These are phyloP conservation scores for Collybia sordida DNA, from an alignment of 768 basidiomycete species.

Conservation along the genomic window DNA sequence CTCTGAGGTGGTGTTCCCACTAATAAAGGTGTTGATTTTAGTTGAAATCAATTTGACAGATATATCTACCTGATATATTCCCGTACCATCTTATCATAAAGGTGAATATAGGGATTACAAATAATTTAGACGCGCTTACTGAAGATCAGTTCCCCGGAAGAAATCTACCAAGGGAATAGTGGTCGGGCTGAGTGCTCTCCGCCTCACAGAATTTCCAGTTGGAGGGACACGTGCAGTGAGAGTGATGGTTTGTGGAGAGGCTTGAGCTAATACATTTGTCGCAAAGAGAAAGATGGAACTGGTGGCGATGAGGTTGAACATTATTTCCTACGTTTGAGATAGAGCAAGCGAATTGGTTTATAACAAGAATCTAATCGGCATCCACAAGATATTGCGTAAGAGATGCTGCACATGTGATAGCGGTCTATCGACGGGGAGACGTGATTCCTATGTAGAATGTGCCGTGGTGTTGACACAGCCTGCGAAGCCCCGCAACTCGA, in stretches of 20 bases:
- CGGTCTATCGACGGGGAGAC: too few species aligned
- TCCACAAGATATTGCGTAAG: too few species aligned
- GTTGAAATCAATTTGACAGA: background rate
- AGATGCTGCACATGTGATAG: too few species aligned
- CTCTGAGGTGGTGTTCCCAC: slow-evolving; percentile 57
- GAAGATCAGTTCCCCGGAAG: slow-evolving; percentile 58
- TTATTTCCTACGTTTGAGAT: too few species aligned
- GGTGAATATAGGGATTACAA: background rate
- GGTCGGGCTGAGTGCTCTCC: slow-evolving; percentile 35
- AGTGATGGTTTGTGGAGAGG: slow-evolving; percentile 24
- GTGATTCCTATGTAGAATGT: too few species aligned
- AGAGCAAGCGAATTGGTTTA: too few species aligned
- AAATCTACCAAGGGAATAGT: slow-evolving; percentile 50
- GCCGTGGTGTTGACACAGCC: too few species aligned
- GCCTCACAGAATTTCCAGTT: slow-evolving; percentile 20
- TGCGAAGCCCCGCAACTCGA: too few species aligned
- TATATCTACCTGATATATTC: slow-evolving; percentile 40
- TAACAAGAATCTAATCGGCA: too few species aligned
- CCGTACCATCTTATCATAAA: slow-evolving; percentile 45
- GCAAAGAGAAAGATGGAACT: background rate
- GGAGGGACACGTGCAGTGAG: slow-evolving; percentile 10
- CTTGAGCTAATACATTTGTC: slow-evolving; percentile 3
- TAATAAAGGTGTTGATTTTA: slow-evolving; percentile 10
- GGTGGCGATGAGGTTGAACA: background rate
- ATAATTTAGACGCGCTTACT: slow-evolving; percentile 30